Evolutionary conservation across 1,284 basidiomycete genomes (phyloP), one percentile per base, ranked within the genome.

Genomic region (Boletus smithii): DNA sequence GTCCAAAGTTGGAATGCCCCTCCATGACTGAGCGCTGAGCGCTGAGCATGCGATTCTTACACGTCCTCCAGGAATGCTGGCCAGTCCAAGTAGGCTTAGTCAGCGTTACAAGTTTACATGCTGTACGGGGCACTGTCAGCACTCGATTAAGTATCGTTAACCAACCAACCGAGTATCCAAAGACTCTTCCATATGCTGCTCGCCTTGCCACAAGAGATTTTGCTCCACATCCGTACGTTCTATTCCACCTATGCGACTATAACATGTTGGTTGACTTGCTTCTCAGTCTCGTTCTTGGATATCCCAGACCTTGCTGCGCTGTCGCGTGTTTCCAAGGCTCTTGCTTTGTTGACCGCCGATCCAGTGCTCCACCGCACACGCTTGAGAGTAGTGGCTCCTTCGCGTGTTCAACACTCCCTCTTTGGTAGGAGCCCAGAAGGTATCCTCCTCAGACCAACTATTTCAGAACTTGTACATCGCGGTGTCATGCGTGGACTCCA

Each of bases 241-340:
- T 35, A 31, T 26, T 4, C 41, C 40, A 16, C 16, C 6, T 0
- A 9, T 39, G 44, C 22, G 9, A 23, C 8, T 5, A 16, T 32
- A 14, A 17, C 31, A n/a, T n/a, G 8, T 38, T 34, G n/a, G 13
- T 16, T 52, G 49, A 55, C 44, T 24, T 38, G 23, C 17, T 4
- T 22, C n/a, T 11, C 54, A 85, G 84, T 85, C 35, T 79, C 81
- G 2, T 88, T 76, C 60, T 71, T 88, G 41, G 85, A 88, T 63
- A 63, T 87, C 7, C 85, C 85, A 0, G 85, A 88, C 59, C 74
- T 87, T 37, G 73, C 73, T 42, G 61, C 70, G 3, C 60, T 86
- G 27, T 71, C 75, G 10, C 70, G 67, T 44, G 68, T 75, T 20
- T 75, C 70, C 38, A 75, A 72, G 13, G 51, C 62, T 17, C 69